phyloP scores from a whole-genome alignment of 2,329 filamentous ascomycete species.

The Trichoderma sp. region DNA sequence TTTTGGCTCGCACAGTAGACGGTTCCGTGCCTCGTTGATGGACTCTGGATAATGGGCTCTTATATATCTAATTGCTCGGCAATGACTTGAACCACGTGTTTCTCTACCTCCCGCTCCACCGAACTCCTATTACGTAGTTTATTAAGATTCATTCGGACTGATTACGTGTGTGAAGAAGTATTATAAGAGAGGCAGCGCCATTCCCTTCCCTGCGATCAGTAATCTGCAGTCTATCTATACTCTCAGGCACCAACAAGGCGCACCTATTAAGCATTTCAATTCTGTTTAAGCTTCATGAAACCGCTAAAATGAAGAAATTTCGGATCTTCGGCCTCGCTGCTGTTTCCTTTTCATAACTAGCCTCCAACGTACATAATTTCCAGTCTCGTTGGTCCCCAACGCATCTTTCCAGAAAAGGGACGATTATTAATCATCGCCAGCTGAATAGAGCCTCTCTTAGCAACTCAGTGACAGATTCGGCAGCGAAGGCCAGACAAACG shows the following conservation, averaged over 20 bases:
- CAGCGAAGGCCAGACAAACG: neutral
- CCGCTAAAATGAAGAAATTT: neutral
- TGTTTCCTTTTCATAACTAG: neutral
- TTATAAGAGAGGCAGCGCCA: neutral
- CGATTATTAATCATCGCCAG: constrained; percentile 10
- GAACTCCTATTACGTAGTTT: neutral
- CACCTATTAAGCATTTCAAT: neutral
- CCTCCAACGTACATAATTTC: neutral
- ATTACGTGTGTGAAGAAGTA: neutral
- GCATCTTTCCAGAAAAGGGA: neutral
- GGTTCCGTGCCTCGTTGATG: neutral
- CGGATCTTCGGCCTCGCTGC: neutral
- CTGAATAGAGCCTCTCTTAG: neutral
- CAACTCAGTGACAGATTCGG: neutral
- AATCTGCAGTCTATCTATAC: neutral
- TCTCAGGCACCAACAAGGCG: neutral
- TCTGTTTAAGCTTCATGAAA: neutral
- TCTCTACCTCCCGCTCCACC: neutral
- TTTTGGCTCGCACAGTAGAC: neutral
- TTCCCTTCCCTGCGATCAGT: neutral
- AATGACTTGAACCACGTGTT: neutral
- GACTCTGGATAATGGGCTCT: neutral
- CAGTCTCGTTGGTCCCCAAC: neutral
- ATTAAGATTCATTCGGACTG: neutral
- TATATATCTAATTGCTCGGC: neutral